Percentiles rank a stretch among this genome's conserved stretches.
Conservation (phyloP, 1,139 yeast species). For the Taphrina betulina region DNA sequence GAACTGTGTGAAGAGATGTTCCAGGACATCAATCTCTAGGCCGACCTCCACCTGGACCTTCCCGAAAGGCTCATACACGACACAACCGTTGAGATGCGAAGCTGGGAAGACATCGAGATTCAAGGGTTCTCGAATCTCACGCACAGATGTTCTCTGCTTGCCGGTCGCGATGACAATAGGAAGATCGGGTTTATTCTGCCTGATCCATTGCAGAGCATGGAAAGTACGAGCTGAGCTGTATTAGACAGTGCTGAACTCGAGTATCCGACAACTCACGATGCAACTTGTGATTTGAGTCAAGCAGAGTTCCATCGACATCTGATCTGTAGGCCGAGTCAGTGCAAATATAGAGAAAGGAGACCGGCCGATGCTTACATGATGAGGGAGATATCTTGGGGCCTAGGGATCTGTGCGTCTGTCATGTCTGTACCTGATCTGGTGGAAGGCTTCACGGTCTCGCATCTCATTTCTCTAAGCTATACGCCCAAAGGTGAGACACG, state of each 20-base stretch:
- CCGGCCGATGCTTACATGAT: too few relatives aligned
- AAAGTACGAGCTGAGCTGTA: slow-evolving; percentile 33
- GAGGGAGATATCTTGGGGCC: slow-evolving; percentile 8
- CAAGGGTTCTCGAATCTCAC: slow-evolving; percentile 31
- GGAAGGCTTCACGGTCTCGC: too few relatives aligned
- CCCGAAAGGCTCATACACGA: slow-evolving; percentile 31
- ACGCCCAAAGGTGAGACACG: too few relatives aligned
- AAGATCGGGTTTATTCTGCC: slow-evolving; percentile 28
- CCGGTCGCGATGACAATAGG: slow-evolving; percentile 35
- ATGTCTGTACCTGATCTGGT: too few relatives aligned
- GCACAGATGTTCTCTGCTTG: slow-evolving; percentile 34
- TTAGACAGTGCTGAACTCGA: too few relatives aligned
- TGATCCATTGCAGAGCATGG: slow-evolving; percentile 33
- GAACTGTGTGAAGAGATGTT: slow-evolving; percentile 21
- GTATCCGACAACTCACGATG: too few relatives aligned
- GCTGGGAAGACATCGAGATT: slow-evolving; percentile 34
- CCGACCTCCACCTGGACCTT: slow-evolving; percentile 28
- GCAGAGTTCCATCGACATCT: slow-evolving; percentile 35
- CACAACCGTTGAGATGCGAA: slow-evolving; percentile 34
- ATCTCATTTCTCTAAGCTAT: too few relatives aligned
- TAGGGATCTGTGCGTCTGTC: neutral
- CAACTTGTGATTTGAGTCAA: slow-evolving; percentile 32
- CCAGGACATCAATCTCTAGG: slow-evolving; percentile 24
- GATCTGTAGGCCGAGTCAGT: too few relatives aligned
- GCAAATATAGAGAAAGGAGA: too few relatives aligned